Base-by-base conservation (phyloP, 2,329 filamentous ascomycete genomes). In the Exophiala calicioides region DNA sequence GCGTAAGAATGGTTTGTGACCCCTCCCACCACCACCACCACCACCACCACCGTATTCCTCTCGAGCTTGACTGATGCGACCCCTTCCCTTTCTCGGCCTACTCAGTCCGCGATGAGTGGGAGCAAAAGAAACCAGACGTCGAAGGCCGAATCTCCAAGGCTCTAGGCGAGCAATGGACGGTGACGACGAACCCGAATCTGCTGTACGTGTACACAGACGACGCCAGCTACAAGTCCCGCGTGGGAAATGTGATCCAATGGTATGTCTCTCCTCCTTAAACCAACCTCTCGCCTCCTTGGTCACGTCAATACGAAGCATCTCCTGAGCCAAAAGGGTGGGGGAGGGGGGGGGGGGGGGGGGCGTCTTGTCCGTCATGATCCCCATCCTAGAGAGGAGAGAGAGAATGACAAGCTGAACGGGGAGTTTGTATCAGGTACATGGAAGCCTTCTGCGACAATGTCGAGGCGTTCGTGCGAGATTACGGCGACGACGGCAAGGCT, bases 71-170 rank as follows among this genome's bases (percentile, higher is more conserved):
- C n/a, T n/a, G n/a, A n/a, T n/a, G n/a, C n/a, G n/a, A n/a, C n/a
- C n/a, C n/a, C n/a, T n/a, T n/a, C n/a, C n/a, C 20, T 15, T 13
- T 13, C 26, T 35, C 36, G 30, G 24, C 15, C 18, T 13, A 12
- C 10, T 7, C 31, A 79, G 75, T 79, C 52, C 74, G 77, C 4
- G 78, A 80, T 56, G 67, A 71, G 12, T 80, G 69, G 68, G 75
- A 79, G 13, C 66, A 59, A 44, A 76, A 72, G 44, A 77, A 73
- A 56, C 60, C 52, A 0, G 70, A 68, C 2, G 52, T 71, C 10
- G 75, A 77, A 59, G 60, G 67, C 41, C 59, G 70, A 43, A 56
- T 80, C 30, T 73, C 73, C 0, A 65, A 68, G 0, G 33, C 70
- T 31, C 68, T 80, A 2, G 74, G 73, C n/a, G 62, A 65, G 26